Percentiles rank a stretch among this genome's conserved stretches.
Evolutionary conservation across 2,329 filamentous ascomycete species (phyloP).

Genomic region (Hortaea sp.): DNA sequence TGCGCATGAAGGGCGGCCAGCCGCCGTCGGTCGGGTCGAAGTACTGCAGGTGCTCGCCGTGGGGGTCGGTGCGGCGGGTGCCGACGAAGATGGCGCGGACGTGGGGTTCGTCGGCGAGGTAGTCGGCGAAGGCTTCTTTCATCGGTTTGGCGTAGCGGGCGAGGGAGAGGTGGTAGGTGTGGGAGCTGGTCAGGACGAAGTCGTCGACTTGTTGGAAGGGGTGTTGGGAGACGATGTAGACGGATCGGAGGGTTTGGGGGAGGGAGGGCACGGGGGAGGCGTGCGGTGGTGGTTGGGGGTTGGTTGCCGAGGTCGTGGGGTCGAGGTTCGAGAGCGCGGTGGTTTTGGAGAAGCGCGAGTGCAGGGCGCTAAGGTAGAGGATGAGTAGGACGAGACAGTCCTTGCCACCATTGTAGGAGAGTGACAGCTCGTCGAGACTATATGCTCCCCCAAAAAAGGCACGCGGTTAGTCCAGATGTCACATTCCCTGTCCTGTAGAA

Average conservation of each 20-base stretch:
- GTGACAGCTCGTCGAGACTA: constrained; percentile 67
- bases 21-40: constrained; percentile 82
- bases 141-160: constrained; percentile 68
- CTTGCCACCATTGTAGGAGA: constrained; percentile 97
- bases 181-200: constrained; percentile 62
- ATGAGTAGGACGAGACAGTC: constrained; percentile 90
- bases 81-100: constrained; percentile 79
- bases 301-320: background rate
- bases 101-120: constrained; percentile 53
- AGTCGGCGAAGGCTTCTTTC: constrained; percentile 69
- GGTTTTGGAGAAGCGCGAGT: constrained; percentile 21
- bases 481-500: too few species aligned
- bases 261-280: constrained; percentile 11
- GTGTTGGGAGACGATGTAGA: constrained; percentile 79
- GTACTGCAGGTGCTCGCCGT: constrained; percentile 65
- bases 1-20: constrained; percentile 86
- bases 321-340: background rate
- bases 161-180: constrained; percentile 64
- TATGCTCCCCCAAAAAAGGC: background rate
- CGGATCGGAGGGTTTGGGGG: constrained; percentile 56
- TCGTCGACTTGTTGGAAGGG: constrained; percentile 79
- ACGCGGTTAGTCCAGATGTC: too few species aligned
- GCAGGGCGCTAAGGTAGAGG: constrained; percentile 63
- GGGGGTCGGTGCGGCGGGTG: constrained; percentile 83
- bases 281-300: background rate